Base-by-base conservation (phyloP, 1,284 basidiomycete genomes). In the Apiotrichum gamsii region DNA sequence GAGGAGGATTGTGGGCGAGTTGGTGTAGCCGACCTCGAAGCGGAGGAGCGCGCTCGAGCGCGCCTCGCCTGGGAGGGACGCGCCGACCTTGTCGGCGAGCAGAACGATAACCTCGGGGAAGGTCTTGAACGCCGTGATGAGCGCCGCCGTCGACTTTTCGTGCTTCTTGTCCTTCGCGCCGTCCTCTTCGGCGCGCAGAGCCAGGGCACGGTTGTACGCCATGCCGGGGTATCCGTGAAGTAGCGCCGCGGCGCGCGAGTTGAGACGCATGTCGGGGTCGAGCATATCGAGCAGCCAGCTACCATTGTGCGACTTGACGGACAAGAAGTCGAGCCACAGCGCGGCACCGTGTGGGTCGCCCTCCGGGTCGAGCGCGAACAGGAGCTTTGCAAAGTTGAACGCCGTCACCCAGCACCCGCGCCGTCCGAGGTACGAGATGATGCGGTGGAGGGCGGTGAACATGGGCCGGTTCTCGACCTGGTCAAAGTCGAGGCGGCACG, bases 341-440 rank as follows among this genome's bases (percentile, higher is more conserved):
- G 84, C 73, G 1, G 83, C 80, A 3, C 88, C 89, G 59, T 93
- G 89, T 0, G 90, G 90, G 62, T 95, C 90, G 14, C 76, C 78
- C 60, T 82, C 78, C 0, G 90, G 87, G 61, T 93, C 87, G 0
- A 94, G 77, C 0, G 83, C 79, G 52, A 85, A 83, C 37, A 95
- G 74, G 0, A 95, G 77, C 31, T 85, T 80, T 3, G 86, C 82
- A 61, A 90, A 90, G 68, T 93, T 89, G 67, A 93, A 91, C 0
- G 89, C 82, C 0, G 91, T 90, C 9, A 87, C 80, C 49, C 84
- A 81, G 57, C 87, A 87, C 1, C 91, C 91, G 21, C 91, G 76
- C n/a, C 88, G 81, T 46, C 85, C 83, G 5, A 93, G 75, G 62
- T 91, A 87, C 82, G 80, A 78, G 10, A 87, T 78, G 62, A 87